phyloP scores from a whole-genome alignment of 2,329 filamentous ascomycete genomes.

The Epichloe gansuensis region DNA sequence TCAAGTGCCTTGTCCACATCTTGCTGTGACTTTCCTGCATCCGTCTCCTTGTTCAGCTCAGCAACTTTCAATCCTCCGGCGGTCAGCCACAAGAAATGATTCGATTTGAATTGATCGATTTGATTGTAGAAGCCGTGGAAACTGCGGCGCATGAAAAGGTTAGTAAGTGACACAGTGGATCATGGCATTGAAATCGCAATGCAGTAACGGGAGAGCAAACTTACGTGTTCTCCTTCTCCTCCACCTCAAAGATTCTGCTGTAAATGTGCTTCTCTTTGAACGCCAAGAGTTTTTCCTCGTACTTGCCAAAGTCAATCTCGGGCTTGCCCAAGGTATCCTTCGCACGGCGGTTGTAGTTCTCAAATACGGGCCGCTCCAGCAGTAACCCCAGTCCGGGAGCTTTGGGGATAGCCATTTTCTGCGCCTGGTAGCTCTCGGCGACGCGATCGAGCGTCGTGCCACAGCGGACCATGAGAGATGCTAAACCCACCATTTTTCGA shows the following conservation, averaged over 20 bases:
- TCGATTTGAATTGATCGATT: conserved; percentile 59
- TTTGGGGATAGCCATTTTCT: conserved; percentile 80
- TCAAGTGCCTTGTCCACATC: conserved; percentile 35
- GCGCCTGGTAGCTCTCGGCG: conserved; percentile 55
- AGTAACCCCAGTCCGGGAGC: conserved; percentile 79
- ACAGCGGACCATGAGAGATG: conserved; percentile 69
- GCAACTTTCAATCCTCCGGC: conserved; percentile 53
- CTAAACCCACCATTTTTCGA: conserved; percentile 97
- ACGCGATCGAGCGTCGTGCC: conserved; percentile 64
- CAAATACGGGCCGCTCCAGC: conserved; percentile 83
- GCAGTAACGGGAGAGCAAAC: conserved; percentile 21
- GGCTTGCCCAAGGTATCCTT: conserved; percentile 49
- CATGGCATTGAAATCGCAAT: no score
- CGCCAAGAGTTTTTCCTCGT: conserved; percentile 63
- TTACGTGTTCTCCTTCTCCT: conserved; percentile 77
- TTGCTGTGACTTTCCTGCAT: conserved; percentile 25
- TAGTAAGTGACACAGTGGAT: conserved; percentile 1
- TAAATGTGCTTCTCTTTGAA: conserved; percentile 95
- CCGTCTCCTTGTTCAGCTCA: conserved; percentile 21
- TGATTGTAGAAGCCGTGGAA: conserved; percentile 72
- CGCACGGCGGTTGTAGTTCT: conserved; percentile 70
- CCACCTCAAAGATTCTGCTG: conserved; percentile 76
- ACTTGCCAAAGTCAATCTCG: conserved; percentile 65
- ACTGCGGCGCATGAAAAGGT: conserved; percentile 24
- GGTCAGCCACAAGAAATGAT: conserved; percentile 64